Evolutionary conservation across 306 rosid species (phyloP).

Genomic region (Quercus rubra): DNA sequence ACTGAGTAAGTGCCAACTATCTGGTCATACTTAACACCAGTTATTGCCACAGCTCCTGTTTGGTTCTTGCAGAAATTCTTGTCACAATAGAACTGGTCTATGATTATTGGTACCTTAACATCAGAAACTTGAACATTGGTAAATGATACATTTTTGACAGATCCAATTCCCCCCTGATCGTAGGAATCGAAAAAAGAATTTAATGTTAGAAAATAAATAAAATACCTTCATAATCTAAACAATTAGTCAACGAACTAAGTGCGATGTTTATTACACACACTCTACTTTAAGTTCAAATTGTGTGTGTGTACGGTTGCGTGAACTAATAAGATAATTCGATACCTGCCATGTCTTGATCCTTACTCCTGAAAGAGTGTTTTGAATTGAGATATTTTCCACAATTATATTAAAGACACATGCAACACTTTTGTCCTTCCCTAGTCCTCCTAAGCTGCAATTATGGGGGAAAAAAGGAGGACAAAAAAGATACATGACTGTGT

Average conservation of each 20-base stretch:
- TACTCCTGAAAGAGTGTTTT: constrained; percentile 73
- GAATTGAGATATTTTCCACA: constrained; percentile 63
- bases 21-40: constrained; percentile 55
- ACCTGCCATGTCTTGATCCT: constrained; percentile 99
- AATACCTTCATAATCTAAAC: background rate
- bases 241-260: no score
- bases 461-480: background rate
- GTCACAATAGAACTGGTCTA: constrained; percentile 93
- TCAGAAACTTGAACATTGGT: constrained; percentile 64
- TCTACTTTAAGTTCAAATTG: no score
- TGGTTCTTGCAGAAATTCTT: constrained; percentile 74
- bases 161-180: constrained; percentile 82
- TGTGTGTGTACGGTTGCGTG: no score
- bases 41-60: constrained; percentile 53
- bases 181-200: background rate
- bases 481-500: no score
- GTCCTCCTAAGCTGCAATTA: constrained; percentile 66
- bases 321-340: constrained; percentile 10
- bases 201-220: background rate
- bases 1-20: constrained; percentile 54
- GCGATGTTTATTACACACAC: no score
- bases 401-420: constrained; percentile 86
- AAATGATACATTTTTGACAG: constrained; percentile 82
- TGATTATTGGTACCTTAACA: constrained; percentile 67
- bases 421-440: constrained; percentile 64